These are phyloP conservation scores for Cudoniella acicularis DNA, from an alignment of 495 filamentous ascomycete genomes.

Conservation along the genomic window DNA sequence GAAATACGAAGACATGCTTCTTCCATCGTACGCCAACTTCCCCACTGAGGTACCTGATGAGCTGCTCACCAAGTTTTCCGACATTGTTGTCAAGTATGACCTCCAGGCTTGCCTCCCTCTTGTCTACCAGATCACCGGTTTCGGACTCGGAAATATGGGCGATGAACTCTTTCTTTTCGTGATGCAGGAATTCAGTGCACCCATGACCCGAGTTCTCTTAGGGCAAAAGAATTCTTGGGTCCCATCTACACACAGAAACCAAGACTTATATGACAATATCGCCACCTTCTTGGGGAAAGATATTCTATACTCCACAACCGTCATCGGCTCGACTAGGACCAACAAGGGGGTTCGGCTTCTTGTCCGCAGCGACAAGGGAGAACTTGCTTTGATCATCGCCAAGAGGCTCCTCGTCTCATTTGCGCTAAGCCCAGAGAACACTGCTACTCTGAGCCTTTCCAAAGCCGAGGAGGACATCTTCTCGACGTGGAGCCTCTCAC, in stretches of 20 bases:
- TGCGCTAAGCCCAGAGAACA: conserved; percentile 33
- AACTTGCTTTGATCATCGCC: conserved; percentile 30
- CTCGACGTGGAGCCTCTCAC: conserved; percentile 29
- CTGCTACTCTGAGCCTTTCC: conserved; percentile 35
- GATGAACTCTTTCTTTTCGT: conserved; percentile 39
- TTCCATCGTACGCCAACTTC: conserved; percentile 40
- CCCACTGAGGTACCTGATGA: conserved; percentile 41
- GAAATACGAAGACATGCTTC: conserved; percentile 34
- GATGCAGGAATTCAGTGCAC: conserved; percentile 36
- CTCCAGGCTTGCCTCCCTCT: conserved; percentile 9
- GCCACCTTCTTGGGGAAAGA: conserved; percentile 31
- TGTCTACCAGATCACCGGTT: conserved; percentile 25
- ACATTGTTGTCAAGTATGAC: conserved; percentile 42
- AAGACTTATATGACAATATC: conserved; percentile 38
- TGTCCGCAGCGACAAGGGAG: conserved; percentile 29
- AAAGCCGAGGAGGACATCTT: conserved; percentile 30
- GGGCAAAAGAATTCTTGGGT: conserved; percentile 21
- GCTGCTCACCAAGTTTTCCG: conserved; percentile 41
- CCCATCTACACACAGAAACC: conserved; percentile 35
- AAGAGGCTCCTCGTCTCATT: conserved; percentile 39
- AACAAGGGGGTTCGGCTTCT: conserved; percentile 31
- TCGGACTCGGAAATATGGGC: conserved; percentile 38
- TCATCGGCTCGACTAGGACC: conserved; percentile 28
- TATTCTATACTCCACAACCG: conserved; percentile 35
- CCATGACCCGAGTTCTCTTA: conserved; percentile 34